Base-by-base conservation (phyloP, 331 rosid genomes). In the Cydonia oblonga region DNA sequence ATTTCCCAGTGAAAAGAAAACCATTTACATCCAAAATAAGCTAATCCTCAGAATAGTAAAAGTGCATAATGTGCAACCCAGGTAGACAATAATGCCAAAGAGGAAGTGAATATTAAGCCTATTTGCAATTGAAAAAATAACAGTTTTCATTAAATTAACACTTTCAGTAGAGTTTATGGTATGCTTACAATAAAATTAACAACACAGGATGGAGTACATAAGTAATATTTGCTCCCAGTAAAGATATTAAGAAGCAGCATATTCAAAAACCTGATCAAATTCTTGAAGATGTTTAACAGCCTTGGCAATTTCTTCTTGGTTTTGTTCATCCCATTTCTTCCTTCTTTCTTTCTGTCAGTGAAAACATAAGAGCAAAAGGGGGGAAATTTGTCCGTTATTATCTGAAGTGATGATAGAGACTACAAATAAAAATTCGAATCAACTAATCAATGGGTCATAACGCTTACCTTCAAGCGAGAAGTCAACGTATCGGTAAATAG, bases 241-340 rank as follows among this genome's bases (percentile, higher is more conserved):
- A 49, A 74, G 62, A 82, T 76, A 38, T 69, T 54, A 78, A 64
- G 40, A 80, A 75, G 62, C 19, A 14, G 56, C 26, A 76, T 13
- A 67, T 79, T 74, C 81, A 71, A 70, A 79, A 81, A 92, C 98
- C 98, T 92, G 84, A 59, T 92, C 96, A 80, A 92, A 92, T 59
- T 92, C 92, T 78, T 86, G 81, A 81, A 92, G 92, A 66, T 72
- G 69, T 85, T 84, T 87, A 19, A 92, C 82, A 51, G 91, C 92
- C 87, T 80, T 85, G 2, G 96, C 96, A 81, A 92, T 84, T 81
- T 88, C 92, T 78, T 88, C 92, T 83, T 92, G 96, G 80, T 88
- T 90, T 78, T 84, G 82, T 81, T 90, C 90, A 69, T 90, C 96
- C 96, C 96, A 92, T 69, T 70, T 89, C 82, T 88, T 90, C 88